phyloP scores from a whole-genome alignment of 805 yeast species.

The Kuraishia borneana region DNA sequence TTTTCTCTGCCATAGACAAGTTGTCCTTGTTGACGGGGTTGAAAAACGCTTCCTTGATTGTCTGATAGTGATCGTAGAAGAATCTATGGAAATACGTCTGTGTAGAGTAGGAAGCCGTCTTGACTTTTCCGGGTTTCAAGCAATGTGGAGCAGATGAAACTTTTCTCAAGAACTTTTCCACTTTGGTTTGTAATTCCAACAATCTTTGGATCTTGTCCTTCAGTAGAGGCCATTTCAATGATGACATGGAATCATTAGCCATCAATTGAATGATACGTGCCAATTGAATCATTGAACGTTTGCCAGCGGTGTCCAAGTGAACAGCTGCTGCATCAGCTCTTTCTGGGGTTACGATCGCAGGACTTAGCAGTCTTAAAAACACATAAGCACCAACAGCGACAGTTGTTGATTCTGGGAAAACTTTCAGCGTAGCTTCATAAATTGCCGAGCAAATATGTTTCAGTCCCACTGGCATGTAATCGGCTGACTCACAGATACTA shows the following conservation, averaged over 20 bases:
- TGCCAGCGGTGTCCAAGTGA: slow-evolving; percentile 10
- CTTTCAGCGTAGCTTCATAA: slow-evolving; percentile 39
- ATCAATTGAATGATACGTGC: slow-evolving; percentile 80
- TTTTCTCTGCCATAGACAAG: not conserved
- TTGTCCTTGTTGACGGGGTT: not conserved
- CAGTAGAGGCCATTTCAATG: slow-evolving; percentile 55
- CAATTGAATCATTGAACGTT: slow-evolving; percentile 63
- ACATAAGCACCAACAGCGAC: slow-evolving; percentile 80
- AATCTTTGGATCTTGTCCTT: slow-evolving; percentile 28
- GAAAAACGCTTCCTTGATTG: slow-evolving; percentile 2
- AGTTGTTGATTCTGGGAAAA: slow-evolving; percentile 55
- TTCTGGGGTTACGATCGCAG: slow-evolving; percentile 86
- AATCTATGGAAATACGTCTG: slow-evolving; percentile 27
- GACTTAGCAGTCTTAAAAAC: slow-evolving; percentile 72
- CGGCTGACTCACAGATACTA: slow-evolving; percentile 42
- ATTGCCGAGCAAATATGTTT: slow-evolving; percentile 62
- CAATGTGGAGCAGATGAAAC: slow-evolving; percentile 10
- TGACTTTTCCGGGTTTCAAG: not conserved
- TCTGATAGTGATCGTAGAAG: slow-evolving; percentile 37
- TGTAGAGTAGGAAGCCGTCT: not conserved
- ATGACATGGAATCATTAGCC: slow-evolving; percentile 68
- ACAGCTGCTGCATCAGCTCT: slow-evolving; percentile 21
- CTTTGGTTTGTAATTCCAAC: slow-evolving; percentile 22
- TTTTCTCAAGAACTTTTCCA: slow-evolving; percentile 28
- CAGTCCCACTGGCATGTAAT: slow-evolving; percentile 59